phyloP scores from a whole-genome alignment of 2,329 filamentous ascomycete species.

The Aspergillus intermedius region DNA sequence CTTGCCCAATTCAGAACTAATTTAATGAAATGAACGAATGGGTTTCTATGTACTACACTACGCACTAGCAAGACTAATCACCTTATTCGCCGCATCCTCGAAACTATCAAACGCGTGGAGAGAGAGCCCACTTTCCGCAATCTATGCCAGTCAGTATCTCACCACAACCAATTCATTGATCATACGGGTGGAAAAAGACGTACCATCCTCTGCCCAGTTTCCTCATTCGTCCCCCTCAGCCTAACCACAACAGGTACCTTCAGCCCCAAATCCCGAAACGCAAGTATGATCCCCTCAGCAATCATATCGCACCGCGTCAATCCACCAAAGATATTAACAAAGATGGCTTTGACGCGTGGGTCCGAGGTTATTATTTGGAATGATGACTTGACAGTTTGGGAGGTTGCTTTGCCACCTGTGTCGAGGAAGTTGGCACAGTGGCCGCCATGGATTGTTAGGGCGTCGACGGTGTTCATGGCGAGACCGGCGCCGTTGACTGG shows the following conservation, averaged over 20 bases:
- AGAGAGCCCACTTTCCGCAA: conserved; percentile 60
- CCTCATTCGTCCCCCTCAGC: conserved; percentile 68
- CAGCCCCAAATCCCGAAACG: conserved; percentile 62
- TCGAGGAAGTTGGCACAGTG: conserved; percentile 78
- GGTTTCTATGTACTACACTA: background rate
- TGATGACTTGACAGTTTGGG: conserved; percentile 68
- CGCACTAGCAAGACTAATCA: conserved; percentile 49
- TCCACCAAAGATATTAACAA: conserved; percentile 66
- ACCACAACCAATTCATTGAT: conserved; percentile 3
- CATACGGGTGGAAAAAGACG: conserved; percentile 11
- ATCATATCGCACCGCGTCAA: conserved; percentile 76
- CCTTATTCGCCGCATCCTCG: conserved; percentile 63
- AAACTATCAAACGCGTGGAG: conserved; percentile 69
- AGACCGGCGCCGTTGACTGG: conserved; percentile 78
- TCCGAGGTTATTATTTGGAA: conserved; percentile 71
- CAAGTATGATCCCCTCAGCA: conserved; percentile 64
- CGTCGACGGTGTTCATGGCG: conserved; percentile 86
- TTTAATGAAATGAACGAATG: background rate
- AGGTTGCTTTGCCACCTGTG: conserved; percentile 81
- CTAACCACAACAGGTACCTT: conserved; percentile 70
- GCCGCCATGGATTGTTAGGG: conserved; percentile 61
- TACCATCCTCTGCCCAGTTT: conserved; percentile 59
- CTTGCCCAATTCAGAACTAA: background rate
- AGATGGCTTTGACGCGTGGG: conserved; percentile 62
- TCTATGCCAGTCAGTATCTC: conserved; percentile 28